Evolutionary conservation across 352 stramenopile species (phyloP).

Genomic region (Globisporangium rhizosaccharum): DNA sequence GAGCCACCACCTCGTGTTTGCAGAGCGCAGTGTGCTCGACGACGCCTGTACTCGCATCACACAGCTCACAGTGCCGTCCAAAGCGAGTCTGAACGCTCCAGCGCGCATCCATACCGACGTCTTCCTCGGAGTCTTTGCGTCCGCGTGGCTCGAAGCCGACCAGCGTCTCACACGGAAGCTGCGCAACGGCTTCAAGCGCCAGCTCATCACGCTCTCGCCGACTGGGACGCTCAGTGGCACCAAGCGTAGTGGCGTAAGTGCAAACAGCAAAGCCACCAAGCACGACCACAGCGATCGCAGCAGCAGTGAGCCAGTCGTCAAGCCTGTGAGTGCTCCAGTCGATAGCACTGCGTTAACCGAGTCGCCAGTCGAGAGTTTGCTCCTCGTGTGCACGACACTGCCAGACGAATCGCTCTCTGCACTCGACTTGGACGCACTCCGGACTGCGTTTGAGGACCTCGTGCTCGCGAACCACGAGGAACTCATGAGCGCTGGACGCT

Average conservation of each 20-base stretch:
- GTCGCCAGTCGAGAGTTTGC: constrained; percentile 30
- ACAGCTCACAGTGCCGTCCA: background rate
- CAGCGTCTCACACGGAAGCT: constrained; percentile 32
- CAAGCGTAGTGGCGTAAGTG: background rate
- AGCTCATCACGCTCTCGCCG: constrained; percentile 28
- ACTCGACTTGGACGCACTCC: constrained; percentile 38
- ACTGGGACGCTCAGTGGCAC: constrained; percentile 6
- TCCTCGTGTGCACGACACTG: constrained; percentile 27
- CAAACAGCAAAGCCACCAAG: background rate
- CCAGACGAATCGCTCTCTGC: constrained; percentile 33
- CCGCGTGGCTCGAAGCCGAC: constrained; percentile 43
- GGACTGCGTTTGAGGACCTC: constrained; percentile 24
- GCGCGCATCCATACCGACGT: constrained; percentile 29
- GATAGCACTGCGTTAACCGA: background rate
- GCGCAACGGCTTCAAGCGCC: constrained; percentile 39
- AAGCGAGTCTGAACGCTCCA: background rate
- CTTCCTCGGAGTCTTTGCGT: constrained; percentile 42
- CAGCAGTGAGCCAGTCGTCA: background rate
- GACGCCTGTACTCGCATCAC: constrained; percentile 2
- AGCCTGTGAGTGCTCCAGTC: background rate
- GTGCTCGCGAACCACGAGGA: constrained; percentile 29
- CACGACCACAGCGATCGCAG: background rate
- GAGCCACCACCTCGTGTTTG: constrained; percentile 32
- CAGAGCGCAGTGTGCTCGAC: constrained; percentile 15
- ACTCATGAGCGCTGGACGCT: background rate